Evolutionary conservation across 352 stramenopile genomes (phyloP).

Genomic region (Phytophthora nicotianae): DNA sequence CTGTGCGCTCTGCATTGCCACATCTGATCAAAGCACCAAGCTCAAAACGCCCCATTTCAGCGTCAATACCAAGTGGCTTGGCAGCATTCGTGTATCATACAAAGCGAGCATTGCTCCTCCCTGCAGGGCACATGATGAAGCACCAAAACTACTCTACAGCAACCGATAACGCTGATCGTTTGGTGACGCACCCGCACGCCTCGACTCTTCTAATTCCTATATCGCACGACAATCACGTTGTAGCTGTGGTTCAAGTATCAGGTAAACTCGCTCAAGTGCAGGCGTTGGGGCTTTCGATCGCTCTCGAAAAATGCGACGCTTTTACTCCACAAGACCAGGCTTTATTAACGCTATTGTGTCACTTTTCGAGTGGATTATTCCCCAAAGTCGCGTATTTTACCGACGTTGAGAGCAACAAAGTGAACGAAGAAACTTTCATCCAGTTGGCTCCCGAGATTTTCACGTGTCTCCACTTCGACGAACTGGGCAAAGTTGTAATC

Average conservation of each 20-base stretch:
- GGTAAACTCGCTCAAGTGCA: slow-evolving; percentile 65
- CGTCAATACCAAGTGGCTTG: slow-evolving; percentile 46
- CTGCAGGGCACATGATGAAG: slow-evolving; percentile 48
- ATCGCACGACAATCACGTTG: slow-evolving; percentile 35
- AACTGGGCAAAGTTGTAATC: slow-evolving; percentile 79
- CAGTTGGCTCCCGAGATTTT: slow-evolving; percentile 78
- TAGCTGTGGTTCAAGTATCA: slow-evolving; percentile 67
- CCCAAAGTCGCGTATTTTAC: slow-evolving; percentile 81
- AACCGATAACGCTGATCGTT: slow-evolving; percentile 64
- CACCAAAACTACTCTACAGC: slow-evolving; percentile 60
- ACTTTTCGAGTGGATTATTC: slow-evolving; percentile 69
- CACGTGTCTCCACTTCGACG: slow-evolving; percentile 80
- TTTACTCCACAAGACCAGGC: slow-evolving; percentile 68
- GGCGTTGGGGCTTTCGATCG: slow-evolving; percentile 64
- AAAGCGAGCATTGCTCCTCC: slow-evolving; percentile 61
- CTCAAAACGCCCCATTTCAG: neutral
- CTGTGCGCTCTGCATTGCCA: slow-evolving; percentile 50
- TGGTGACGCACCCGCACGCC: slow-evolving; percentile 57
- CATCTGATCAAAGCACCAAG: slow-evolving; percentile 16
- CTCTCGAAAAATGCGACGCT: slow-evolving; percentile 60
- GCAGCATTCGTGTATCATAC: slow-evolving; percentile 75
- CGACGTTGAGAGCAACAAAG: slow-evolving; percentile 81
- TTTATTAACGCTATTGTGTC: slow-evolving; percentile 51
- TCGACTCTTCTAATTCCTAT: slow-evolving; percentile 70
- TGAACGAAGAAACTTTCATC: slow-evolving; percentile 82